Base-by-base conservation (phyloP, 805 yeast genomes). In the Lachancea meyersii region DNA sequence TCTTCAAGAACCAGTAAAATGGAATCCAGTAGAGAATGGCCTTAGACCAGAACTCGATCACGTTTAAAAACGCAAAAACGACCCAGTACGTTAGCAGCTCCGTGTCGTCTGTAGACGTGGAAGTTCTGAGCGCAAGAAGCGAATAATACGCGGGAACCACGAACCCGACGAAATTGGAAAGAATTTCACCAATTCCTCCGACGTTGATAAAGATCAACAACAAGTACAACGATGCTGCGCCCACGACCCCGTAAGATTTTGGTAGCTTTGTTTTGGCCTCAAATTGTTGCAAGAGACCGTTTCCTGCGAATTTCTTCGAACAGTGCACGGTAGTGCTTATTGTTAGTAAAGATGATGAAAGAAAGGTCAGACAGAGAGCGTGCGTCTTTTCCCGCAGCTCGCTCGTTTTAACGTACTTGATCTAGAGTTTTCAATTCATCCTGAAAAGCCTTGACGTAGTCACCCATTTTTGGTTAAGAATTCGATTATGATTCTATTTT, bases 61-160 rank as follows among this genome's bases (percentile, higher is more conserved):
- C 89, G 64, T 81, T 86, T 70, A 93, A 77, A 55, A 81, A 80
- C 13, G 96, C 95, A 62, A 86, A 93, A n/a, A 93, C 95, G 45
- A 93, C 96, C 98, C 98, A 93, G 73, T 93, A 93, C 11, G 97
- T 86, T 60, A 93, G 76, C 62, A 86, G 77, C 63, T 83, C 82
- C 36, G 93, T 80, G 67, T 93, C 99, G 64, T 91, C 97, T 33
- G 69, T 67, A 32, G 79, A 67, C 14, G 75, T 59, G 8, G 77
- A 51, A 18, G 96, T 83, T 64, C 80, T 84, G 52, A 93, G 72
- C 18, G 98, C 97, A 49, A 77, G 63, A 48, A 93, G 71, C 7
- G 97, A 91, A 60, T 75, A 79, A 71, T 89, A 91, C 41, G 93
- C 91, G 35, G 99, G 98, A 48, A 88, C 63, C 31, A 77, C 86